Base-by-base conservation (phyloP, 148 eudicot genomes). In the Cornus controversa region DNA sequence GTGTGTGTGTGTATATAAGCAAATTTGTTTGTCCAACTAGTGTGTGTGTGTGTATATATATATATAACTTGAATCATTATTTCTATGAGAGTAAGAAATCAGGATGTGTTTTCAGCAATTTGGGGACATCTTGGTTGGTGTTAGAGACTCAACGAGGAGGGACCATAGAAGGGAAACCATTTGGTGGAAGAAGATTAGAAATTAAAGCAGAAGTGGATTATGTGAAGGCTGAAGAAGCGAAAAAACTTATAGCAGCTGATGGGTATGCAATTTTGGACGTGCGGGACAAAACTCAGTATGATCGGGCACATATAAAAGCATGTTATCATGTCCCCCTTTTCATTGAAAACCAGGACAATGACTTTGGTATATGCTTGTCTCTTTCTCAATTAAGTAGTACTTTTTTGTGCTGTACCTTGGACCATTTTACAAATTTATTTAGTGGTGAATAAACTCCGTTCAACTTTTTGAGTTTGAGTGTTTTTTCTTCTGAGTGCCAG, bases 261-360 rank as follows among this genome's bases (percentile, higher is more conserved):
- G 99, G 97, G 13, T 95, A 89, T 78, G 75, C 92, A 45, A 71
- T 95, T 47, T 71, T 95, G 31, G 99, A 95, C 84, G 94, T 95
- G 58, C 87, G 99, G 26, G 99, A 95, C 67, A 82, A 66, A 54
- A 80, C 60, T 73, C 99, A 95, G 54, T 93, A 76, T 73, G 91
- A 88, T 23, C 86, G 99, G 34, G 96, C 99, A 42, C 99, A 93
- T 84, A 91, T 95, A 73, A 91, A 93, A 81, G 85, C 84, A 20
- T 89, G 96, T 75, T 84, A 90, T 66, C 99, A 95, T 79, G 87
- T 87, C 36, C 99, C 99, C 50, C 87, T 95, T 14, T 95, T 95
- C 79, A 89, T 95, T 3, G 94, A 91, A 80, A 95, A 95, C 77
- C 70, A 85, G 72, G 99, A 91, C 86, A 93, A 91, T 74, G 99